Evolutionary conservation across 2,329 filamentous ascomycete genomes (phyloP).

Genomic region (Monilinia polystroma): DNA sequence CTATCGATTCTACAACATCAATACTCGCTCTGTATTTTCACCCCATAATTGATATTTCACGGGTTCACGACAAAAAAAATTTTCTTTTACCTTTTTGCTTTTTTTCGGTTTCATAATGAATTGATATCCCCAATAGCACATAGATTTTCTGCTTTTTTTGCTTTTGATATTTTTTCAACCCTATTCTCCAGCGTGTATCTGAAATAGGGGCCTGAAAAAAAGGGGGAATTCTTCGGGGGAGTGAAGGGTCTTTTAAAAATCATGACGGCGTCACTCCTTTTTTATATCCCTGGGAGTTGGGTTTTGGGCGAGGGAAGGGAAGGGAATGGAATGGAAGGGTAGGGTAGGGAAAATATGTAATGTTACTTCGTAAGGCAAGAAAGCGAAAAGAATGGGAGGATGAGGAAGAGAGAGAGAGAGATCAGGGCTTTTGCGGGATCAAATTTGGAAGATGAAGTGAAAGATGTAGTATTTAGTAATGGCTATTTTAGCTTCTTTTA

Average conservation of each 20-base stretch:
- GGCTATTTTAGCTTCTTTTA: neutral
- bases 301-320: neutral
- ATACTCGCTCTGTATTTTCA: neutral
- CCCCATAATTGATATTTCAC: conserved; percentile 1
- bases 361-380: conserved; percentile 4
- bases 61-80: neutral
- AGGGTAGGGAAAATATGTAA: conserved; percentile 5
- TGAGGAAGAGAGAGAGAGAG: neutral
- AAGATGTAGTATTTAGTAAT: conserved; percentile 1
- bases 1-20: conserved; percentile 1
- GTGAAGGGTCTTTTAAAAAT: conserved; percentile 14
- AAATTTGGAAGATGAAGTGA: neutral
- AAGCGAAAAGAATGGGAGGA: neutral
- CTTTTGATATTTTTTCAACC: conserved; percentile 1
- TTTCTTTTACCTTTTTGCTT: conserved; percentile 11
- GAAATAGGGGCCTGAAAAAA: conserved; percentile 11
- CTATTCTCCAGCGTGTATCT: conserved; percentile 13
- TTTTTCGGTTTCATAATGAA: conserved; percentile 22
- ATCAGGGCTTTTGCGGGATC: neutral
- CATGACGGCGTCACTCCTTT: conserved; percentile 27
- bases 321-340: neutral
- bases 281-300: neutral
- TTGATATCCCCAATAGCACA: conserved; percentile 33
- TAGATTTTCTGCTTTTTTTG: conserved; percentile 28
- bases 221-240: conserved; percentile 10